Evolutionary conservation across 805 yeast genomes (phyloP).

Genomic region (Candida germanica): DNA sequence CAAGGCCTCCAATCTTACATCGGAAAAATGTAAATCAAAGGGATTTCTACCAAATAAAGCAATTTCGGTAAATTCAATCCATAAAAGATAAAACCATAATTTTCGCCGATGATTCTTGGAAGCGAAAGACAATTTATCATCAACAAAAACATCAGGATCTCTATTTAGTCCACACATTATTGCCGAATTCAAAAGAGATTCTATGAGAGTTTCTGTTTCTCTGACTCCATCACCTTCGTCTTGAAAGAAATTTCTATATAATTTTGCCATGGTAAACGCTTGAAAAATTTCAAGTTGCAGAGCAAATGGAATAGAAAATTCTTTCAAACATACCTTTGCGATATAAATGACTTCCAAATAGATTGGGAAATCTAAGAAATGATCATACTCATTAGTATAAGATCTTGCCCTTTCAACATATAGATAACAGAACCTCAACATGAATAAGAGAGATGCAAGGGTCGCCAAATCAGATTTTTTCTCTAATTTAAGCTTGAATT

Average conservation of each 20-base stretch:
- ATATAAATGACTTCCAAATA: constrained; percentile 36
- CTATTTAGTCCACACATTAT: constrained; percentile 46
- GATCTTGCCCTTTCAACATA: constrained; percentile 13
- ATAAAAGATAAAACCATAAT: constrained; percentile 11
- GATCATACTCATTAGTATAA: neutral
- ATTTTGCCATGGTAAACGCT: constrained; percentile 54
- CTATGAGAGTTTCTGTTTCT: constrained; percentile 22
- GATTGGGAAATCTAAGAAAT: constrained; percentile 38
- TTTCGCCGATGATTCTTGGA: constrained; percentile 10
- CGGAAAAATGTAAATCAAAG: constrained; percentile 3
- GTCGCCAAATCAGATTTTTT: constrained; percentile 25
- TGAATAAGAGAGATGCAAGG: constrained; percentile 31
- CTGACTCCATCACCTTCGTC: constrained; percentile 48
- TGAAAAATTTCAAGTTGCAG: constrained; percentile 54
- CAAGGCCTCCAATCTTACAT: constrained; percentile 10
- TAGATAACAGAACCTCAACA: constrained; percentile 37
- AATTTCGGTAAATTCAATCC: constrained; percentile 9
- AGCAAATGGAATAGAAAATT: constrained; percentile 43
- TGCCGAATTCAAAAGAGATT: constrained; percentile 40
- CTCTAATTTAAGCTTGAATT: constrained; percentile 5
- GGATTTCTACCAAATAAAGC: constrained; percentile 10
- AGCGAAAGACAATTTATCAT: constrained; percentile 10
- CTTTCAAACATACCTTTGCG: constrained; percentile 50
- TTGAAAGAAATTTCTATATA: constrained; percentile 55
- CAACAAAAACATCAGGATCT: constrained; percentile 41